These are phyloP conservation scores for Dendrobium nobile DNA, from an alignment of 106 monocot genomes.

Conservation along the genomic window DNA sequence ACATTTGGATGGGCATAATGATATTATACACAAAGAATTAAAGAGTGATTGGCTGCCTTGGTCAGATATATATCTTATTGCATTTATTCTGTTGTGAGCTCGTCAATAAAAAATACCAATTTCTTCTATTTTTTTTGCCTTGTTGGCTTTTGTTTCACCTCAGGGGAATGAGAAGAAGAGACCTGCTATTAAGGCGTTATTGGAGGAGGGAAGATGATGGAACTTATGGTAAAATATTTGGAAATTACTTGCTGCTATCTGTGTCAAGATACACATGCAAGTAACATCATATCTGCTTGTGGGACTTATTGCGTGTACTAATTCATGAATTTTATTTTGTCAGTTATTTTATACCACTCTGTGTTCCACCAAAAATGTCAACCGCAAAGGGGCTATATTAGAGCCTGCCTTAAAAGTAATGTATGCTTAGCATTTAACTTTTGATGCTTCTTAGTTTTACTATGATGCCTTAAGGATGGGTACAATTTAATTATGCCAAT, in stretches of 20 bases:
- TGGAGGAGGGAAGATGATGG: conserved; percentile 99
- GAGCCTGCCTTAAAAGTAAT: conserved; percentile 99
- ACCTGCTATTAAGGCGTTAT: conserved; percentile 77
- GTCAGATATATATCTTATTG: conserved; percentile 33
- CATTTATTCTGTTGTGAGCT: conserved; percentile 2
- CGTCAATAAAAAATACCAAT: neutral
- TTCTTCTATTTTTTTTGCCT: neutral
- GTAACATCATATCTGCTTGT: neutral
- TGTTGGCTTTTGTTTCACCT: conserved; percentile 8
- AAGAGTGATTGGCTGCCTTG: conserved; percentile 82
- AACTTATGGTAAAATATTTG: conserved; percentile 67
- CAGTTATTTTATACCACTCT: conserved; percentile 96
- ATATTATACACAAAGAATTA: conserved; percentile 87
- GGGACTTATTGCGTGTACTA: conserved; percentile 6
- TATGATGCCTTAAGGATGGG: neutral
- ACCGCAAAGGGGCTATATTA: conserved; percentile 61
- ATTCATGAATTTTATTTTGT: conserved; percentile 5
- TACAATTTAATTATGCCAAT: conserved; percentile 1
- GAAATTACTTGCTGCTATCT: neutral
- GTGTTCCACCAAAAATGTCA: conserved; percentile 77
- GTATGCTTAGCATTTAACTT: conserved; percentile 51
- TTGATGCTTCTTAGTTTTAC: neutral
- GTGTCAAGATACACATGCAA: neutral
- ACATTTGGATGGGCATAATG: conserved; percentile 90
- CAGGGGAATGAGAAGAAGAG: conserved; percentile 92